Evolutionary conservation across 352 stramenopile genomes (phyloP), one percentile per base, ranked within the genome.

Genomic region (Globisporangium viniferum): DNA sequence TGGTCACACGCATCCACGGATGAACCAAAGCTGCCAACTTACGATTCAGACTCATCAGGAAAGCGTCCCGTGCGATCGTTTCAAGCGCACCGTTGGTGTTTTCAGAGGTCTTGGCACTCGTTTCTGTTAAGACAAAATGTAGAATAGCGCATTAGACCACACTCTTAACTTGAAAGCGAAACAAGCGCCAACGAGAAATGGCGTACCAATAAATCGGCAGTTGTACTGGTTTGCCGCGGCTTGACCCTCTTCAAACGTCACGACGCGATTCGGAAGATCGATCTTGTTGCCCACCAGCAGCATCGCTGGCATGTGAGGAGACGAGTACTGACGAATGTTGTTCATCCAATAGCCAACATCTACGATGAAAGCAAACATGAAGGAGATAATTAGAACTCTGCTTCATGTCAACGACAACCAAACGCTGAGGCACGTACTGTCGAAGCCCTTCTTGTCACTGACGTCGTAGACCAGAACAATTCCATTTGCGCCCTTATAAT

Each of bases 331-430:
- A 15, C 93, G 88, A 64, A 98, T 98, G 70, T 98, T 98, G 68
- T 98, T 95, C 90, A 98, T 97, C 94, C 94, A 98, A 69, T 98
- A 98, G 69, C 87, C 91, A 57, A 98, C 92, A 58, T 98, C 88
- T 95, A 56, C 33, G 72, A 9, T 71, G 53, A 53, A 55, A 73
- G 27, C 71, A 64, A 49, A 51, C 84, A 5, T 22, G 0, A 33
- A 33, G 3, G 29, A 64, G 56, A 7, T 10, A 35, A 41, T 61
- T 61, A 61, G 8, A 7, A 24, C 18, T 48, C 55, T 36, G n/a
- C 20, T 15, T 22, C 10, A 56, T 33, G 27, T 24, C n/a, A 35
- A 33, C 20, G 7, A 41, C 12, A 36, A 10, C 7, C 2, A 33
- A 31, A 36, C 6, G n/a, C 35, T 39, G 24, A 18, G 3, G 2